These are phyloP conservation scores for Cymbidium sinense DNA, from an alignment of 106 monocot genomes.

Conservation along the genomic window DNA sequence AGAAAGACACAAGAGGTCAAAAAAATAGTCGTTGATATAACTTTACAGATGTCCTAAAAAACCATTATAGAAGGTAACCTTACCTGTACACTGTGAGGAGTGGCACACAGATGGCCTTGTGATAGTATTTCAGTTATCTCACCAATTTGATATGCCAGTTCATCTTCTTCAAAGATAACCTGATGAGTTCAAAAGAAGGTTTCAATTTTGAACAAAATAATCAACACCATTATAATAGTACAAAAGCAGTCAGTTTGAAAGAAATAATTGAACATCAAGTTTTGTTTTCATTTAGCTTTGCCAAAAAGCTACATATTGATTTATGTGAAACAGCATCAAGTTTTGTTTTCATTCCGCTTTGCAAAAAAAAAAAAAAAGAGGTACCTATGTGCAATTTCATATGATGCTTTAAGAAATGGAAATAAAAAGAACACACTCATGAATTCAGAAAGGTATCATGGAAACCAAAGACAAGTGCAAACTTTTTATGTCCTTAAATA, in stretches of 20 bases:
- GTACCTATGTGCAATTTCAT: neutral
- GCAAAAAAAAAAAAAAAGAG: neutral
- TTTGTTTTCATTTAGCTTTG: neutral
- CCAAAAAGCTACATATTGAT: neutral
- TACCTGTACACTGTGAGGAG: constrained; percentile 36
- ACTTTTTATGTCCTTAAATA: neutral
- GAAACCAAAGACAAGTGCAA: neutral
- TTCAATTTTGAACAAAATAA: neutral
- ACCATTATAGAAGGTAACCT: neutral
- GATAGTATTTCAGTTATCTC: constrained; percentile 80
- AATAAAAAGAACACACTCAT: neutral
- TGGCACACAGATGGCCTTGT: constrained; percentile 58
- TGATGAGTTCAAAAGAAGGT: neutral
- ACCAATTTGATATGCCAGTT: constrained; percentile 88
- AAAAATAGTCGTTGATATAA: neutral
- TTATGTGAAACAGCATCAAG: neutral
- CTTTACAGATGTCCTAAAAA: neutral
- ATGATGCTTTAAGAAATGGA: neutral
- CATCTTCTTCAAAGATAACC: constrained; percentile 66
- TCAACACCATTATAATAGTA: neutral
- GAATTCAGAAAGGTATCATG: neutral
- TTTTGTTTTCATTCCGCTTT: neutral
- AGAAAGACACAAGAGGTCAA: neutral
- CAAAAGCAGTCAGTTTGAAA: neutral
- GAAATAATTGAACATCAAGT: neutral